Base-by-base conservation (phyloP, 2,329 filamentous ascomycete species). In the Phaeosphaeriaceae sp. region DNA sequence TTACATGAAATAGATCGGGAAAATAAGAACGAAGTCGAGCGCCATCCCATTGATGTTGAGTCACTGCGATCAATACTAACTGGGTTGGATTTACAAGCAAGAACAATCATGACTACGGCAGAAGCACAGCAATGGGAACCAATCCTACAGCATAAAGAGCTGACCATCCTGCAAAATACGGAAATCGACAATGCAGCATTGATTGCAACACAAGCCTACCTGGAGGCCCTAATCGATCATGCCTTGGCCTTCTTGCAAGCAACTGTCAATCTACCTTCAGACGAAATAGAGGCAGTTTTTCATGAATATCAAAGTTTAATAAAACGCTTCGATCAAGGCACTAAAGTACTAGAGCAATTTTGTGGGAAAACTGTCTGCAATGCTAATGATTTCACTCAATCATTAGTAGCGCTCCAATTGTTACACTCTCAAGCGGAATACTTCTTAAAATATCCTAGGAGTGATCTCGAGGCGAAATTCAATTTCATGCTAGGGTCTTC, bases 41-140 rank as follows among this genome's bases (percentile, higher is more conserved):
- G 41, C 8, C 62, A 71, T 26, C 58, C 68, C 0, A 50, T 71
- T 2, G 61, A 64, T 6, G 41, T 71, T 12, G 52, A 60, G 13
- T 67, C 63, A 2, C 39, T 72, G 13, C 60, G 66, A 20, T 55
- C 61, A 4, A 63, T 72, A 16, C 61, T 72, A 35, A 60, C 67
- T 2, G 63, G 58, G 2, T 58, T 72, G 38, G 67, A 71, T 36
- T 58, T 66, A 16, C 65, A 69, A 33, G 64, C 64, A 9, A 54
- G 68, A 26, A 59, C 56, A 6, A 65, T 70, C 13, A 62, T 72
- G 54, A 60, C 56, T 17, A 56, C 63, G 33, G 48, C 45, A 3
- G 43, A 52, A 15, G 37, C 60, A 2, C 34, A 34, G 2, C 48
- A 16, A 7, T 72, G 67, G 69, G 67, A 66, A 12, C 50, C 63